A percentile compares a stretch with the other conserved stretches of the same genome.
Evolutionary conservation across 2,329 filamentous ascomycete genomes (phyloP).

Genomic region (Lachnellula occidentalis): DNA sequence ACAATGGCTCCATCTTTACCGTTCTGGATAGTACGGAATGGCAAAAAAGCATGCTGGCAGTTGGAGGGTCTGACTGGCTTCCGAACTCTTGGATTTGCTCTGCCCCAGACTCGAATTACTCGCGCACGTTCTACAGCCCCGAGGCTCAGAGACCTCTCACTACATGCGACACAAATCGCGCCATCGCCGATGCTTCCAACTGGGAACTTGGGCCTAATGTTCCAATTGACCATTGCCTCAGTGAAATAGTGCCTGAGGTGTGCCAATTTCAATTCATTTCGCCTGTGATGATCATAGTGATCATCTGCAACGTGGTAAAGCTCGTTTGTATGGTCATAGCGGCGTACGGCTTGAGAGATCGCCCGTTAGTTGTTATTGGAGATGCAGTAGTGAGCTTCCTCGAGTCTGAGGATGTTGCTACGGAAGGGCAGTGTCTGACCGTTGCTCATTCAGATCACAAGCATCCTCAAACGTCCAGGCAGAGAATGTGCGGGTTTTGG

Average conservation of each 20-base stretch:
- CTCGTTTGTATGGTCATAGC: slow-evolving; percentile 18
- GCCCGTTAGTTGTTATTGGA: slow-evolving; percentile 28
- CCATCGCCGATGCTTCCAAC: background rate
- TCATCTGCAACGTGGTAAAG: slow-evolving; percentile 26
- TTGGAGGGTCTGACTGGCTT: background rate
- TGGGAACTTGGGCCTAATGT: background rate
- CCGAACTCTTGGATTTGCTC: background rate
- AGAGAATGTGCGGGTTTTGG: background rate
- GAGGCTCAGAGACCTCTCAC: background rate
- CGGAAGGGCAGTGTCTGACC: slow-evolving; percentile 3
- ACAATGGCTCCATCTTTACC: background rate
- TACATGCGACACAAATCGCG: background rate
- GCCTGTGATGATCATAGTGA: slow-evolving; percentile 14
- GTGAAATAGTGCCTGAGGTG: background rate
- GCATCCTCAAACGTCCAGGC: background rate
- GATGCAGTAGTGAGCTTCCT: slow-evolving; percentile 34
- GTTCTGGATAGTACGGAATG: background rate
- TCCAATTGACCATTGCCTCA: background rate
- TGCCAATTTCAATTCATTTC: background rate
- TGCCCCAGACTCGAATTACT: background rate
- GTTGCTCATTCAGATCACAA: background rate
- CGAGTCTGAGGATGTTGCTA: slow-evolving; percentile 23
- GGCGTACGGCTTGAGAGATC: slow-evolving; percentile 10
- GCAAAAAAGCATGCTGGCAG: background rate
- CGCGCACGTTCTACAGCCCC: background rate